Percentiles rank a stretch among this genome's conserved stretches.
phyloP scores from a whole-genome alignment of 257 asterid species.

The Buddleja alternifolia region DNA sequence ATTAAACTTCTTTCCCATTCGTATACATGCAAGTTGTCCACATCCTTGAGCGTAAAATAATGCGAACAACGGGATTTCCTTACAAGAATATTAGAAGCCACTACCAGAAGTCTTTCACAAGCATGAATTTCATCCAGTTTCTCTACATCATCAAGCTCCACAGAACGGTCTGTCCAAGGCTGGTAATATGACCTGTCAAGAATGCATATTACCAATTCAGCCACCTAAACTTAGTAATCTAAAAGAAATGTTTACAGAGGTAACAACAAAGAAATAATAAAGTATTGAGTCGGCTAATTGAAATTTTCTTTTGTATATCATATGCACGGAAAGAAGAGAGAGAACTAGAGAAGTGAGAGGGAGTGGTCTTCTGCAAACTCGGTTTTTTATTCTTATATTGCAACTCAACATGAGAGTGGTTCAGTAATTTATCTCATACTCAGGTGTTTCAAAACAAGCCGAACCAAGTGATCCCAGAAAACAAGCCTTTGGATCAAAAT shows the following conservation, averaged over 20 bases:
- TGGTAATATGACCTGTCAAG: slow-evolving; percentile 73
- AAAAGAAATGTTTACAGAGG: neutral
- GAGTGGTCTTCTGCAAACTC: too few relatives aligned
- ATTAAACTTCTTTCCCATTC: slow-evolving; percentile 63
- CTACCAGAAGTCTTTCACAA: slow-evolving; percentile 61
- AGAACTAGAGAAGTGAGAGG: too few relatives aligned
- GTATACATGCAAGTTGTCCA: slow-evolving; percentile 47
- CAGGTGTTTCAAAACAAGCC: too few relatives aligned
- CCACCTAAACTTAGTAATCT: neutral
- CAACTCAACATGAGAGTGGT: too few relatives aligned
- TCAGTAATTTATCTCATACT: too few relatives aligned
- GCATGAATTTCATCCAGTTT: slow-evolving; percentile 72
- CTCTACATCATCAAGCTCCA: slow-evolving; percentile 38
- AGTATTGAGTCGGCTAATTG: neutral
- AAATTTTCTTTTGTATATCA: too few relatives aligned
- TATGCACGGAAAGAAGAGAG: too few relatives aligned
- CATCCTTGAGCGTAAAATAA: slow-evolving; percentile 42
- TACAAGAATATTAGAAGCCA: slow-evolving; percentile 53
- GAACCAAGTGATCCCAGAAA: too few relatives aligned
- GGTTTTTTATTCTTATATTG: too few relatives aligned
- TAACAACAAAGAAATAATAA: neutral
- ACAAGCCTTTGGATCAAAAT: too few relatives aligned
- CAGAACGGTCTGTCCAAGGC: slow-evolving; percentile 71
- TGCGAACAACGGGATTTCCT: slow-evolving; percentile 42
- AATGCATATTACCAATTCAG: neutral